Evolutionary conservation across 805 yeast genomes (phyloP).

Genomic region (Tetrapisispora taiwanensis): DNA sequence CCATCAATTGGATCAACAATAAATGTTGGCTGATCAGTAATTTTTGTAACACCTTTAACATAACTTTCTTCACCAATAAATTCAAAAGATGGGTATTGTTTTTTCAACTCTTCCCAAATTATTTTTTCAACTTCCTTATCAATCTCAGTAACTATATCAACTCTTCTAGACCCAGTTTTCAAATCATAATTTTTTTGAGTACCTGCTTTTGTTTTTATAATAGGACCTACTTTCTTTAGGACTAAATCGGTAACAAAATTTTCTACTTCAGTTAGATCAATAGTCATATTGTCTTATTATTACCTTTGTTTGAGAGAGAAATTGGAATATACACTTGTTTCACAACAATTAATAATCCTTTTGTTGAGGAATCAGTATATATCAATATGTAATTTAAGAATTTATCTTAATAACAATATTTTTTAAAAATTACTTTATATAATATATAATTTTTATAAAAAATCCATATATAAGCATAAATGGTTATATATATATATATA

Average conservation of each 20-base stretch:
- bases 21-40: conserved; percentile 46
- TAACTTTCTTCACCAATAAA: conserved; percentile 56
- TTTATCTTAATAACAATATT: no score
- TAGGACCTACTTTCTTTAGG: conserved; percentile 33
- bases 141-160: conserved; percentile 55
- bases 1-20: conserved; percentile 56
- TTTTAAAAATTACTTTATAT: no score
- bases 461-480: no score
- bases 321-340: no score
- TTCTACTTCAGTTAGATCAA: conserved; percentile 21
- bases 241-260: conserved; percentile 20
- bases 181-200: conserved; percentile 26
- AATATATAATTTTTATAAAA: no score
- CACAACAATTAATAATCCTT: no score
- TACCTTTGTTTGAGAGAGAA: no score
- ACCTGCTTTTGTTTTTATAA: conserved; percentile 42
- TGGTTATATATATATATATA: no score
- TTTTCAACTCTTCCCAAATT: conserved; percentile 26
- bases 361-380: neutral
- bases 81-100: conserved; percentile 37
- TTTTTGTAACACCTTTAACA: conserved; percentile 35
- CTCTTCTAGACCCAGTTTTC: conserved; percentile 32
- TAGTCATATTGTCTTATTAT: conserved; percentile 8
- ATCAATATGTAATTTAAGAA: no score
- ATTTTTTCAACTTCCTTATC: conserved; percentile 46